Conservation (phyloP, 257 asterid genomes). For the Nicotiana benthamiana region DNA sequence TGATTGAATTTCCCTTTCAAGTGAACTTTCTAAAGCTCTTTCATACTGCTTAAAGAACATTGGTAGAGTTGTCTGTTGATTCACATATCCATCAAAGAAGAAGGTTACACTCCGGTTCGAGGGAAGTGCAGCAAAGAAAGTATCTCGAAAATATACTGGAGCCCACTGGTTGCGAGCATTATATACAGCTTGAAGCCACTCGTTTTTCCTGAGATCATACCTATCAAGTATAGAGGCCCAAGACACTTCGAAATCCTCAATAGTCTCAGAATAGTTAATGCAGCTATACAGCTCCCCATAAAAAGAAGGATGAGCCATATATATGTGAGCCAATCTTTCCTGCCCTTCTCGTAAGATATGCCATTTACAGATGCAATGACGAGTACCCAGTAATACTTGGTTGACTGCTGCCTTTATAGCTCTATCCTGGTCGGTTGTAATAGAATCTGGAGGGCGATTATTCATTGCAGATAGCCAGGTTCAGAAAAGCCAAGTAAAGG, state of each 20-base stretch:
- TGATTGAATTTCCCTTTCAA: constrained; percentile 61
- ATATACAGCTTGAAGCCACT: constrained; percentile 83
- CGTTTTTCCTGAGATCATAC: constrained; percentile 46
- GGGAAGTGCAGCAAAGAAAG: constrained; percentile 63
- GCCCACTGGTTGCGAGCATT: constrained; percentile 84
- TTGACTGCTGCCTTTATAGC: constrained; percentile 63
- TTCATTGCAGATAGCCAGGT: constrained; percentile 78
- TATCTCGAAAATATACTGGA: constrained; percentile 71
- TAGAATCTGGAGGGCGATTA: constrained; percentile 51
- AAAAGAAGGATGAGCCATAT: constrained; percentile 56
- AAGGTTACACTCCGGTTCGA: constrained; percentile 59
- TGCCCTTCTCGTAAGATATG: constrained; percentile 83
- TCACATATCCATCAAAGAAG: constrained; percentile 67
- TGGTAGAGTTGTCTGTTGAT: constrained; percentile 64
- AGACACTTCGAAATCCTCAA: constrained; percentile 63
- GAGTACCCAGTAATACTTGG: constrained; percentile 61
- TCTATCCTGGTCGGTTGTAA: constrained; percentile 79
- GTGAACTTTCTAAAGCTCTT: constrained; percentile 59
- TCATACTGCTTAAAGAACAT: constrained; percentile 74
- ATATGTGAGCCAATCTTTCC: constrained; percentile 68
- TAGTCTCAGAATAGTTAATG: constrained; percentile 64
- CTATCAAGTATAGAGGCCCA: constrained; percentile 62
- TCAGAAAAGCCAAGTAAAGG: constrained; percentile 65
- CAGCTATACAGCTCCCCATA: constrained; percentile 64
- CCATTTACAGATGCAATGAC: constrained; percentile 83